Conservation (phyloP, 768 basidiomycete species). For the Clitopilus hobsonii region DNA sequence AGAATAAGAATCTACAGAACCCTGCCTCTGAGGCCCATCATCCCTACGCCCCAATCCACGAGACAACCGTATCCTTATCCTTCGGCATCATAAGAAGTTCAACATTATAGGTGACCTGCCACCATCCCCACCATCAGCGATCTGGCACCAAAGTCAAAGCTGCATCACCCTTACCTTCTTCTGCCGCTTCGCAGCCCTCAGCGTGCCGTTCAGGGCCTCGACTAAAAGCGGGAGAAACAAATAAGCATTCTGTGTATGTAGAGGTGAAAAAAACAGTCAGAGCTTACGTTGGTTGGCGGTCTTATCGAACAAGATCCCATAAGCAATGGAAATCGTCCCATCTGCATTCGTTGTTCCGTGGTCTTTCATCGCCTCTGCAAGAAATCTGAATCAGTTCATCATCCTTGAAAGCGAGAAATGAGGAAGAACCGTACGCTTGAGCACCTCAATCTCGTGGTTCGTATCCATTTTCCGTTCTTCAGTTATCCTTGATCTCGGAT, state of each 20-base stretch:
- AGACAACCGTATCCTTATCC: slow-evolving; percentile 29
- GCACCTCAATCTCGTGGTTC: slow-evolving; percentile 29
- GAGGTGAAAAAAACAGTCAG: neutral
- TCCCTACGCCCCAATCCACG: neutral
- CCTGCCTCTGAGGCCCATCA: neutral
- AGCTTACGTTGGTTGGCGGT: slow-evolving; percentile 40
- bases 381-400: neutral
- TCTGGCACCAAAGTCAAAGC: neutral
- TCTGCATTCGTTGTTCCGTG: slow-evolving; percentile 32
- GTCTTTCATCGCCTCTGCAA: slow-evolving; percentile 39
- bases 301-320: slow-evolving; percentile 42
- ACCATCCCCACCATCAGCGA: neutral
- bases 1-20: neutral
- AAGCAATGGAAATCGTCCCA: slow-evolving; percentile 31
- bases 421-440: slow-evolving; percentile 21
- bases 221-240: slow-evolving; percentile 21
- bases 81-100: slow-evolving; percentile 48
- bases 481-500: neutral
- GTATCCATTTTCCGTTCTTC: slow-evolving; percentile 18
- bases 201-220: slow-evolving; percentile 45
- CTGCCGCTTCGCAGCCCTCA: slow-evolving; percentile 40
- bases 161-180: slow-evolving; percentile 29
- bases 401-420: neutral
- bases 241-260: neutral
- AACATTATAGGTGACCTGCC: slow-evolving; percentile 37